A percentile compares a stretch with the other conserved stretches of the same genome.
phyloP scores from a whole-genome alignment of 805 yeast species.

The Starmerella riodocensis region DNA sequence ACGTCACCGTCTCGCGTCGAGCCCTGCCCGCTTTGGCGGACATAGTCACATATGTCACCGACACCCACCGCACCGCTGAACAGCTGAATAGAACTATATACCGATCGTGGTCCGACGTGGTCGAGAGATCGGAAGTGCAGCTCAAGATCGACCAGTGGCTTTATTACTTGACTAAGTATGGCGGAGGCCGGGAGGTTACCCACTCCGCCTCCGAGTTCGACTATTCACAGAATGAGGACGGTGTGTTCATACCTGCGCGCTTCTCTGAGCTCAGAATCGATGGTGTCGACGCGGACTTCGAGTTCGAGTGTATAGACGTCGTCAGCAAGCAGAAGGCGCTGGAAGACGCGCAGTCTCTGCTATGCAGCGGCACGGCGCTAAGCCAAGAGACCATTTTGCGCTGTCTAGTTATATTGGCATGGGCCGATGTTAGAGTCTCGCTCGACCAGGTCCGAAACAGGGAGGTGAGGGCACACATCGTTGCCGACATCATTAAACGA shows the following conservation, averaged over 20 bases:
- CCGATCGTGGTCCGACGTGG: background rate
- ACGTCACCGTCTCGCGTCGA: background rate
- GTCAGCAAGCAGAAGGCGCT: too few species aligned
- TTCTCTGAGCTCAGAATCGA: background rate
- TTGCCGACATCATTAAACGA: background rate
- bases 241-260: background rate
- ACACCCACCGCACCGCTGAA: background rate
- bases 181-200: background rate
- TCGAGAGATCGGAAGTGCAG: background rate
- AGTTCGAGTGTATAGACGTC: too few species aligned
- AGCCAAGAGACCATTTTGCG: background rate
- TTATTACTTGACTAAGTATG: background rate
- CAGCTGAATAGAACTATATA: constrained; percentile 1
- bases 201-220: background rate
- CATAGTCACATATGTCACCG: background rate
- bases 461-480: background rate
- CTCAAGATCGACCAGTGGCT: background rate
- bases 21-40: background rate
- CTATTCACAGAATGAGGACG: background rate
- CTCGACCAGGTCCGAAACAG: background rate
- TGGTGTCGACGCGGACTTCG: too few species aligned
- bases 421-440: background rate
- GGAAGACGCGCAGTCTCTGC: too few species aligned
- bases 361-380: background rate
- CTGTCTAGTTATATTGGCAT: background rate